These are phyloP conservation scores for Eucalyptus leucophloia DNA, from an alignment of 345 rosid species.

Conservation along the genomic window DNA sequence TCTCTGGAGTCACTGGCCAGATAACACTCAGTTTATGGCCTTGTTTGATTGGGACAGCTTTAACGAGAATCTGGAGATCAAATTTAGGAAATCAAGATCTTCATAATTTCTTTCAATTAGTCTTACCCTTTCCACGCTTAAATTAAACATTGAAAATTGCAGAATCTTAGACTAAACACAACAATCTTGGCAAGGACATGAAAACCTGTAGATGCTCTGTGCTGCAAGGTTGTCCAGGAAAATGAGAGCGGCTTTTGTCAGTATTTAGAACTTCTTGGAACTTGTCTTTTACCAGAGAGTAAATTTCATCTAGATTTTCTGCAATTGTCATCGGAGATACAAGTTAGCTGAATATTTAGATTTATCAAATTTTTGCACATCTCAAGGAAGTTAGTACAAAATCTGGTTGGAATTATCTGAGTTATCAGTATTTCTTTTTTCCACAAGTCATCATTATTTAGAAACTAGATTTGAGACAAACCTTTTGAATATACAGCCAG, in stretches of 20 bases:
- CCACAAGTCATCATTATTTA: neutral
- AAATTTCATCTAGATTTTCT: conserved; percentile 70
- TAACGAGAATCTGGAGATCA: conserved; percentile 62
- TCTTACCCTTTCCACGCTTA: neutral
- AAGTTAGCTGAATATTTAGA: neutral
- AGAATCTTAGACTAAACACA: neutral
- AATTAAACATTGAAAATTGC: neutral
- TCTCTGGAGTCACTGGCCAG: conserved; percentile 87
- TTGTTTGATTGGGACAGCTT: conserved; percentile 60
- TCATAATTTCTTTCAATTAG: neutral
- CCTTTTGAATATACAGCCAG: conserved; percentile 80
- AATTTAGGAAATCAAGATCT: neutral
- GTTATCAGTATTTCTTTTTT: neutral
- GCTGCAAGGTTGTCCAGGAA: conserved; percentile 77
- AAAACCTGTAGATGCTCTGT: conserved; percentile 77
- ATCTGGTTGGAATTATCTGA: neutral
- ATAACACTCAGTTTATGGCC: conserved; percentile 62
- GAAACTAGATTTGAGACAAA: neutral
- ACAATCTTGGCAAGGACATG: neutral
- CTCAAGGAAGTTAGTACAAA: neutral
- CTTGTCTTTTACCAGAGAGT: conserved; percentile 44
- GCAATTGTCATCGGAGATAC: neutral
- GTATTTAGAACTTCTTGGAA: conserved; percentile 61
- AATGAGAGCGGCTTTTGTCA: conserved; percentile 20
- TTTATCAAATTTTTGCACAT: neutral